Base-by-base conservation (phyloP, 2,329 filamentous ascomycete species). In the Curvularia sp. region DNA sequence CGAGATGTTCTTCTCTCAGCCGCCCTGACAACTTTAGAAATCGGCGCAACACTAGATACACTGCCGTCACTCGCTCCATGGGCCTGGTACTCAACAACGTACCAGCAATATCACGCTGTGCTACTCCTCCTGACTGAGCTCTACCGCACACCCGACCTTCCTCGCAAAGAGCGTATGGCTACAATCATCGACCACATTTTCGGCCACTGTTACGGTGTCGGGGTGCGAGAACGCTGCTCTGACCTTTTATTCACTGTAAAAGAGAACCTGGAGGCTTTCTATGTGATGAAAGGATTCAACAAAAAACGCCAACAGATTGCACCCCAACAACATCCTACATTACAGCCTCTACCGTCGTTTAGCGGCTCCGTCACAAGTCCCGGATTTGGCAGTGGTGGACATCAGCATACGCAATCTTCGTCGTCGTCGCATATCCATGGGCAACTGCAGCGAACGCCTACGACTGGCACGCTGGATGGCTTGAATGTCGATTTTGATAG, bases 111-210 rank as follows among this genome's bases (percentile, higher is more conserved):
- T 55, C 73, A 76, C 49, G 73, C 73, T 1, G 72, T 77, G 1
- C 66, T 77, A 1, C 64, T 77, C 1, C 70, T 77, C 10, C 68
- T 77, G n/a, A 76, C 73, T 0, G 74, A 77, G 52, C 66, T 76
- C 5, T 76, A 77, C 59, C 71, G 74, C 25, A 77, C 74, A 1
- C 74, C 74, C 0, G 73, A 75, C 27, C 64, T 77, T 1, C 59
- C 69, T 0, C 62, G 70, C 6, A 76, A 74, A 62, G 73, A 77
- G 38, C 64, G 74, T 50, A 77, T 77, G 73, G 70, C 72, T 52
- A 77, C 74, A 1, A 75, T 77, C 43, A 76, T 77, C 57, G 74
- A 76, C 61, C 74, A 77, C 54, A 73, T 77, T 27, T 77, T 77
- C 58, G 74, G 74, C 3, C 74, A 77, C 60, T 76, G 74, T 62